Base-by-base conservation (phyloP, 2,329 filamentous ascomycete genomes). In the Fusarium tricinctum region DNA sequence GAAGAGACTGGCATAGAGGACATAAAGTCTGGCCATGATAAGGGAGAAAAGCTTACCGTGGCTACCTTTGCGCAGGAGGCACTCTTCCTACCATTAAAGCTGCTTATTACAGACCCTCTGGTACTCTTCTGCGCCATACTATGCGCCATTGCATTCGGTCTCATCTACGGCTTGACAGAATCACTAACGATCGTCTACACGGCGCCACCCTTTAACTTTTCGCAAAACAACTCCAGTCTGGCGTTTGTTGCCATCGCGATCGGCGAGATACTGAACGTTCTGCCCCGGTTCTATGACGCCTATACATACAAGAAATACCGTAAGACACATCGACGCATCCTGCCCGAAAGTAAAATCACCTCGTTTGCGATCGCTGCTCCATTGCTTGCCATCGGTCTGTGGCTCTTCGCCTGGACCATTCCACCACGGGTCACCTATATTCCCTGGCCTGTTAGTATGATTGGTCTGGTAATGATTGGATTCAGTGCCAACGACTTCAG, bases 361-460 rank as follows among this genome's bases (percentile, higher is more conserved):
- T 62, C 58, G 0, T 62, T 62, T 23, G 47, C 47, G 15, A 38
- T 62, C 3, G 30, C 58, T 1, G 58, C 57, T 7, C 58, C 58
- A 14, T 22, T 47, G 5, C 58, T 62, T 19, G 58, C 56, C 6
- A 19, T 62, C 4, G 58, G 47, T 2, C 19, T 62, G 1, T 62
- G 58, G 58, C 56, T 62, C 3, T 62, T 62, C 4, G 58, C 58
- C 8, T 62, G 58, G 58, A 62, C 58, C 1, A 54, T 62, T 14
- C 56, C 58, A 6, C 57, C 58, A 3, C 19, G 58, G 6, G 58
- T 62, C 1, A 61, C 58, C 1, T 12, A 8, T 14, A 35, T 55
- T 15, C 57, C 58, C 4, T 62, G 58, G 58, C 42, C 56, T 12
- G 28, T 62, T 5, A 62, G 58, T 17, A 62, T 62, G 58, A 62